Evolutionary conservation across 495 filamentous ascomycete genomes (phyloP).

Genomic region (Aspergillus ostianus): DNA sequence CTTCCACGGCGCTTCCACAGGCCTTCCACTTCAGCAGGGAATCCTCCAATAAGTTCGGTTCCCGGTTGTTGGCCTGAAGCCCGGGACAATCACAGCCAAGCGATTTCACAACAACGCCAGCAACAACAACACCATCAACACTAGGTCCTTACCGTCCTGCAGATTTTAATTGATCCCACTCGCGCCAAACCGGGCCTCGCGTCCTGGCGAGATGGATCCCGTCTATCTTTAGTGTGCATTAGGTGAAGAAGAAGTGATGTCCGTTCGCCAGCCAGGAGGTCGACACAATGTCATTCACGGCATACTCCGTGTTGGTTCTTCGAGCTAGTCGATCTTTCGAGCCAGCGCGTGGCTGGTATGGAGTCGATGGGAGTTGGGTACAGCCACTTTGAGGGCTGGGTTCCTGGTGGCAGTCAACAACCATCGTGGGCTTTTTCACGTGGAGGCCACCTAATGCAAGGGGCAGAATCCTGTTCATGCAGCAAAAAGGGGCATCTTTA

Average conservation of each 20-base stretch:
- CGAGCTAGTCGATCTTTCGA: not conserved
- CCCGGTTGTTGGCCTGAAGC: not conserved
- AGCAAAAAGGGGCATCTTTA: not conserved
- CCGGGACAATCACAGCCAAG: not conserved
- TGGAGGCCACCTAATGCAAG: not conserved
- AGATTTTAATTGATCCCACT: not conserved
- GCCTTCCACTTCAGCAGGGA: not conserved
- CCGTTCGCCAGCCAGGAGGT: not conserved
- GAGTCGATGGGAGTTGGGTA: not conserved
- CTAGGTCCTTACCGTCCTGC: not conserved
- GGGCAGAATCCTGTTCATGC: not conserved
- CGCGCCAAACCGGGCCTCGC: not conserved
- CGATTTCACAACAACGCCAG: not conserved
- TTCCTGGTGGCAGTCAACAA: not conserved
- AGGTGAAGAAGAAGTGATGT: not conserved
- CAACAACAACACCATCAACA: not conserved
- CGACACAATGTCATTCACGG: not conserved
- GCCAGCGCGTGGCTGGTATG: not conserved
- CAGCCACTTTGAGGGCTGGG: not conserved
- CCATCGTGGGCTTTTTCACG: not conserved
- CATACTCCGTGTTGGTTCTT: not conserved
- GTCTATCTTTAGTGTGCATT: constrained; percentile 3
- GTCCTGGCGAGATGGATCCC: constrained; percentile 1
- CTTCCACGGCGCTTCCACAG: constrained; percentile 2
- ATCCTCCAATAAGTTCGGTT: not conserved